phyloP scores from a whole-genome alignment of 805 yeast genomes.

The Barnettozyma botsteinii region DNA sequence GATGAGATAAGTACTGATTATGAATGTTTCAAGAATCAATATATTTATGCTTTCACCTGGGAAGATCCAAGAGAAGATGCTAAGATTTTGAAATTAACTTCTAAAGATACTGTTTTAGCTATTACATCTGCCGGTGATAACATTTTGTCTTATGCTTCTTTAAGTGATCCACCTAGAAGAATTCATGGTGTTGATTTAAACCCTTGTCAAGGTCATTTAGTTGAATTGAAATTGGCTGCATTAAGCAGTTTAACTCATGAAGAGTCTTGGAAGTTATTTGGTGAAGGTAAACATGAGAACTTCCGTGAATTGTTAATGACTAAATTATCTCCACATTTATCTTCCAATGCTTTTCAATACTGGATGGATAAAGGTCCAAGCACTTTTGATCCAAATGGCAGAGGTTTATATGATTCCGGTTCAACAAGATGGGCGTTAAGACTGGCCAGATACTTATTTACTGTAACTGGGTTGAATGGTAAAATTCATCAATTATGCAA shows the following conservation, averaged over 20 bases:
- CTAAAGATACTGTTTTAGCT: constrained; percentile 69
- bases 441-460: constrained; percentile 56
- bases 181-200: constrained; percentile 84
- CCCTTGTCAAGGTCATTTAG: constrained; percentile 75
- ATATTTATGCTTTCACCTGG: constrained; percentile 87
- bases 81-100: constrained; percentile 51
- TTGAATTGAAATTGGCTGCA: constrained; percentile 73
- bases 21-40: constrained; percentile 69
- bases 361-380: constrained; percentile 63
- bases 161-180: constrained; percentile 64
- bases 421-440: constrained; percentile 83
- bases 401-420: constrained; percentile 75
- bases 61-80: constrained; percentile 84
- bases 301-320: constrained; percentile 46
- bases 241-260: constrained; percentile 50
- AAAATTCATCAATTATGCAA: constrained; percentile 51
- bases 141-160: constrained; percentile 63
- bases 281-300: constrained; percentile 59
- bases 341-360: constrained; percentile 76
- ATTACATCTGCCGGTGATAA: constrained; percentile 88
- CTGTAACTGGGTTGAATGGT: constrained; percentile 43
- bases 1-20: constrained; percentile 65
- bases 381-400: constrained; percentile 49
- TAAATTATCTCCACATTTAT: constrained; percentile 61
- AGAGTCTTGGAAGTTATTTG: constrained; percentile 71